These are phyloP conservation scores for Trichopus zeylanicus DNA, from an alignment of 116 monocot genomes.

Conservation along the genomic window DNA sequence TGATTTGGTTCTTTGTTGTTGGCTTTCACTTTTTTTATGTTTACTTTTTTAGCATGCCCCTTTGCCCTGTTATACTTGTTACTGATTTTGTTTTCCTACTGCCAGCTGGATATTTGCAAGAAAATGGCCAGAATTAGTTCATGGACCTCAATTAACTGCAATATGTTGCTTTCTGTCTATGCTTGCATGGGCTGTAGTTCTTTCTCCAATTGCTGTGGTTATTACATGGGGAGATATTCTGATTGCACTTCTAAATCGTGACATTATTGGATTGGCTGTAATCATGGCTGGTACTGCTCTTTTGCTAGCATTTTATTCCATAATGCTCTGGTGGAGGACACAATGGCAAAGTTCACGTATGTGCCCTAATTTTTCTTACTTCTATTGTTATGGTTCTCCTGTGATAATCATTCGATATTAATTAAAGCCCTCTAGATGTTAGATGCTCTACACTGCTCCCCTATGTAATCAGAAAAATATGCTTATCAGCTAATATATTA, in stretches of 20 bases:
- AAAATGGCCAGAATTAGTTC: conserved; percentile 90
- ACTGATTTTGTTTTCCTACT: conserved; percentile 7
- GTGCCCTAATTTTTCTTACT: conserved; percentile 11
- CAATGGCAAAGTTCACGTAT: conserved; percentile 99
- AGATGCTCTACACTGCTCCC: no score
- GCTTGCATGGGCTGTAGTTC: conserved; percentile 58
- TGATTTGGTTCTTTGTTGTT: background rate
- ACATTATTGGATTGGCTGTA: conserved; percentile 82
- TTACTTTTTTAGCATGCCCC: background rate
- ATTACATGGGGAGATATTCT: conserved; percentile 72
- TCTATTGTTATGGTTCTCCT: background rate
- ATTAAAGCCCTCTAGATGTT: no score
- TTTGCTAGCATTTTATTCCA: conserved; percentile 88
- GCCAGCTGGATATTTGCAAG: conserved; percentile 98
- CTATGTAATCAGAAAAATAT: no score
- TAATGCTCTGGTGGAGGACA: conserved; percentile 99
- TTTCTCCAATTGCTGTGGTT: conserved; percentile 65
- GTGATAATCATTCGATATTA: no score
- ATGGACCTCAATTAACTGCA: conserved; percentile 55
- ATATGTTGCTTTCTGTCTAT: conserved; percentile 57
- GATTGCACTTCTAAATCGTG: conserved; percentile 51
- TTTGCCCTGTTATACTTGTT: background rate
- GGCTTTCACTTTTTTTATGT: background rate
- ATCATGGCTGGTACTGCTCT: conserved; percentile 94
- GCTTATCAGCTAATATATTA: no score